A percentile compares a stretch with the other conserved stretches of the same genome.
These are phyloP conservation scores for Daldinia caldariorum DNA, from an alignment of 495 filamentous ascomycete genomes.

Conservation along the genomic window DNA sequence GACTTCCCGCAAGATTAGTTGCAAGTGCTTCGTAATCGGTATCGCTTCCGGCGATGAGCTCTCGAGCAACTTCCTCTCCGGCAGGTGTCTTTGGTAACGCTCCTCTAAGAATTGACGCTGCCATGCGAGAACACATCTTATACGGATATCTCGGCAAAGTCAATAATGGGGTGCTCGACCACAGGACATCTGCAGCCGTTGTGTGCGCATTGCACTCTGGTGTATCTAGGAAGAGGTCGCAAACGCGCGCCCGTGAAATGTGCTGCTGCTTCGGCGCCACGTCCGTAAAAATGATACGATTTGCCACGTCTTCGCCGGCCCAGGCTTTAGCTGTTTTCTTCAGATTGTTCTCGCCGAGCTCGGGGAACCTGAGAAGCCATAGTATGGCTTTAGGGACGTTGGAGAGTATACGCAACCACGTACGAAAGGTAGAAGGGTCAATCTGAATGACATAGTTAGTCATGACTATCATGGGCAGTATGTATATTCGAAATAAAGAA, in stretches of 20 bases:
- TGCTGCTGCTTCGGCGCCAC: conserved; percentile 95
- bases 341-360: conserved; percentile 88
- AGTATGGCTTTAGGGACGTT: conserved; percentile 86
- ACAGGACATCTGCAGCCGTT: conserved; percentile 94
- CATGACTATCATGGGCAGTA: not conserved
- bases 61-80: conserved; percentile 72
- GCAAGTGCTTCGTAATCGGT: conserved; percentile 84
- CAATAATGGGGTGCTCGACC: conserved; percentile 92
- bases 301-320: conserved; percentile 87
- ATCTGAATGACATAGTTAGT: conserved; percentile 67
- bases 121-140: conserved; percentile 99
- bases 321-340: conserved; percentile 80
- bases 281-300: conserved; percentile 95
- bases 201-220: conserved; percentile 99
- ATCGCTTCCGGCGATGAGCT: conserved; percentile 82
- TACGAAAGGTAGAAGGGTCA: conserved; percentile 95
- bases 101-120: conserved; percentile 89
- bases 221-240: conserved; percentile 96
- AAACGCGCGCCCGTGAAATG: conserved; percentile 88
- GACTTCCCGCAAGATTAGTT: conserved; percentile 71
- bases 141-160: conserved; percentile 95
- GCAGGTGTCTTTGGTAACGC: conserved; percentile 77
- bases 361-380: conserved; percentile 97
- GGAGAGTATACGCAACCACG: conserved; percentile 94
- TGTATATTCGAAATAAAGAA: conserved; percentile 21